Percentiles rank a stretch among this genome's conserved stretches.
Evolutionary conservation across 805 yeast genomes (phyloP).

Genomic region (Lipomyces lipofer): DNA sequence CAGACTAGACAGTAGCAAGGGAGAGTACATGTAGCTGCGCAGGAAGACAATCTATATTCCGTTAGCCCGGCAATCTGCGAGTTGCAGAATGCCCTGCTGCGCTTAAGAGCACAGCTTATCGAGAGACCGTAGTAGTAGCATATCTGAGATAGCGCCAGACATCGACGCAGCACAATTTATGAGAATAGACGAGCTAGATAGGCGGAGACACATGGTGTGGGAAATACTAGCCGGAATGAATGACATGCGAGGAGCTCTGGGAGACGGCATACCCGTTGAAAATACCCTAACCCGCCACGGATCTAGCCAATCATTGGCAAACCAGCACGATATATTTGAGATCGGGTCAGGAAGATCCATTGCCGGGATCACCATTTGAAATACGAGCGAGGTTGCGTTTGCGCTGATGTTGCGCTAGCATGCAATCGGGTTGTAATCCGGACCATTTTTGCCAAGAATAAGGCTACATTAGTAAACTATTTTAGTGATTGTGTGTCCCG

Average conservation of each 20-base stretch:
- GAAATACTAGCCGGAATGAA: neutral
- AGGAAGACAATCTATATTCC: neutral
- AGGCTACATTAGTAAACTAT: neutral
- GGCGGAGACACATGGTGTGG: neutral
- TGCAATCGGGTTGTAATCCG: neutral
- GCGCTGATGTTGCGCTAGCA: too few species aligned
- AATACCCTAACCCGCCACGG: neutral
- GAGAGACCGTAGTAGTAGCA: neutral
- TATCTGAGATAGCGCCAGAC: neutral
- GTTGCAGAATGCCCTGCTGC: neutral
- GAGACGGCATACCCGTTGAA: neutral
- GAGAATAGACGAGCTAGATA: neutral
- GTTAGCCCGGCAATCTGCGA: neutral
- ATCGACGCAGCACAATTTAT: too few species aligned
- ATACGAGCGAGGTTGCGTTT: too few species aligned
- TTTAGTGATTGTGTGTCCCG: neutral
- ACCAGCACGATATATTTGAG: neutral
- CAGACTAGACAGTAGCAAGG: neutral
- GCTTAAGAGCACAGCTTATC: neutral
- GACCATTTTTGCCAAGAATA: neutral
- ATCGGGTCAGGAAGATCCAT: neutral
- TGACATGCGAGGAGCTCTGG: neutral
- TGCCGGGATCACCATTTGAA: neutral
- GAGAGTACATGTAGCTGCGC: neutral
- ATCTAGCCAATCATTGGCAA: neutral